phyloP scores from a whole-genome alignment of 768 basidiomycete genomes.

The Tubosaeta sp. region DNA sequence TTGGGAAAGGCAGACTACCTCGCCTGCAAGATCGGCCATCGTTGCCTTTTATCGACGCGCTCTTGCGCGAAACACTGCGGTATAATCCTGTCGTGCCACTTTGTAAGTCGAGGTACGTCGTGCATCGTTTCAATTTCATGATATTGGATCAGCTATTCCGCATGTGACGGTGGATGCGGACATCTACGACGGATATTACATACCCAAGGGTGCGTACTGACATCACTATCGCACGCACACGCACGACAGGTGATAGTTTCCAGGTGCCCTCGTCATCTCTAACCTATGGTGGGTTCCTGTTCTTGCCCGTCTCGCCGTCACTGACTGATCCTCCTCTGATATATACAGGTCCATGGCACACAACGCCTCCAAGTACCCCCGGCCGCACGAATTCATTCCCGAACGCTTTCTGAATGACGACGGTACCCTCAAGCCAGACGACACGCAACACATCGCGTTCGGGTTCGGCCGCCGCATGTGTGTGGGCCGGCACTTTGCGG shows the following conservation, averaged over 20 bases:
- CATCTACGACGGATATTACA: slow-evolving; percentile 41
- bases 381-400: slow-evolving; percentile 34
- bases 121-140: not conserved
- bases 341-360: slow-evolving; percentile 15
- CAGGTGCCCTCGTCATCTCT: slow-evolving; percentile 7
- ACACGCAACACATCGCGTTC: slow-evolving; percentile 12
- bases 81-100: slow-evolving; percentile 5
- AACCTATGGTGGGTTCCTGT: slow-evolving; percentile 7
- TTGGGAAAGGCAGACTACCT: slow-evolving; percentile 6
- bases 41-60: slow-evolving; percentile 11
- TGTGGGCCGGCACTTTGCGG: slow-evolving; percentile 20
- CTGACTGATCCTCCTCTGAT: too few relatives aligned
- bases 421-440: slow-evolving; percentile 12
- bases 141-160: slow-evolving; percentile 17
- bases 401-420: slow-evolving; percentile 36
- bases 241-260: not conserved
- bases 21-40: slow-evolving; percentile 7
- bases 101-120: slow-evolving; percentile 1
- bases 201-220: slow-evolving; percentile 35
- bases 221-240: not conserved
- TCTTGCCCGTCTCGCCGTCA: not conserved
- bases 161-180: slow-evolving; percentile 35
- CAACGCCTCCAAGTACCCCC: slow-evolving; percentile 30
- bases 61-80: slow-evolving; percentile 12
- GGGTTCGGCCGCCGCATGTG: slow-evolving; percentile 28